Percentiles rank a stretch among this genome's conserved stretches.
These are phyloP conservation scores for Verruconis gallopava DNA, from an alignment of 2,329 filamentous ascomycete genomes.

Conservation along the genomic window DNA sequence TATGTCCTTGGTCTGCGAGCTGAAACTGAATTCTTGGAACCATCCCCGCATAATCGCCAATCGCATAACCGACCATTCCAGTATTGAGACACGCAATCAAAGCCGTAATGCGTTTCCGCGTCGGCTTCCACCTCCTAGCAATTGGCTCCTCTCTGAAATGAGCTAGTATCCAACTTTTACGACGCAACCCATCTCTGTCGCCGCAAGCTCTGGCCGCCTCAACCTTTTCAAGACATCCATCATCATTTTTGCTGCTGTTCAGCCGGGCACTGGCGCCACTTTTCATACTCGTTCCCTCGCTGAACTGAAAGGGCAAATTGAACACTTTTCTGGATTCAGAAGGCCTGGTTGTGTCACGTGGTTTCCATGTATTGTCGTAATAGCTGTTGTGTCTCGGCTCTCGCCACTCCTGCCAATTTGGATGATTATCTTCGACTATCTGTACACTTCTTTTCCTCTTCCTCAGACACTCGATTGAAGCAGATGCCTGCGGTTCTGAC, in stretches of 20 bases:
- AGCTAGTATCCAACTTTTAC: not conserved
- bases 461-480: not conserved
- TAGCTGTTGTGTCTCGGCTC: not conserved
- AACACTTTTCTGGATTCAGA: not conserved
- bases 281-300: not conserved
- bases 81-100: slow-evolving; percentile 60
- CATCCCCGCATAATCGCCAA: slow-evolving; percentile 64
- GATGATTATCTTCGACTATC: not conserved
- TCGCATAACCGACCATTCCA: slow-evolving; percentile 53
- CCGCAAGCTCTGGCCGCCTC: too few species aligned
- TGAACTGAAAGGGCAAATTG: not conserved
- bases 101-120: slow-evolving; percentile 56
- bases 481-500: too few species aligned
- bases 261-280: too few species aligned
- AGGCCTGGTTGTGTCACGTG: not conserved
- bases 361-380: not conserved
- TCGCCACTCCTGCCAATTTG: not conserved
- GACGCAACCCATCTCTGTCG: not conserved
- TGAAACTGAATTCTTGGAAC: slow-evolving; percentile 71
- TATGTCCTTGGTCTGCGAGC: slow-evolving; percentile 55
- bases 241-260: too few species aligned
- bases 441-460: not conserved
- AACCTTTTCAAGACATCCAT: too few species aligned
- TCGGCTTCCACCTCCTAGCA: slow-evolving; percentile 57
- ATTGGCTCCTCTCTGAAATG: slow-evolving; percentile 37